Percentiles rank a stretch among this genome's conserved stretches.
These are phyloP conservation scores for Delphinella strobiligena DNA, from an alignment of 2,329 filamentous ascomycete species.

Conservation along the genomic window DNA sequence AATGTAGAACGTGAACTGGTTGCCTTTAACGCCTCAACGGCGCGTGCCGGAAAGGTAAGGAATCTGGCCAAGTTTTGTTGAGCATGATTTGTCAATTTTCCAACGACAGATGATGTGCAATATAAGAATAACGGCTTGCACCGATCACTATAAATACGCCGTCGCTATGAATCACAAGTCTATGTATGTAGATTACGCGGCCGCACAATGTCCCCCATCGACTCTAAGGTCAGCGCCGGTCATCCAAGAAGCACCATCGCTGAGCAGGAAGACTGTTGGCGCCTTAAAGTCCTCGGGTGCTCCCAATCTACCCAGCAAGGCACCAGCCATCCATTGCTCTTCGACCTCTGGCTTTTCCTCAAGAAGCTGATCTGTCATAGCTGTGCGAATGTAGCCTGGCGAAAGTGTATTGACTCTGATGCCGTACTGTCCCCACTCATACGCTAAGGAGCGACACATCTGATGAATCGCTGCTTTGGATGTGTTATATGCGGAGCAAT, in stretches of 20 bases:
- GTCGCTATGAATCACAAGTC: too few relatives aligned
- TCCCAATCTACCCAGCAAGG: conserved; percentile 42
- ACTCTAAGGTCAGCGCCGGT: conserved; percentile 57
- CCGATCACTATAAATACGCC: too few relatives aligned
- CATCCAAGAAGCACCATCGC: conserved; percentile 58
- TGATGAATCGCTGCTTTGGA: conserved; percentile 21
- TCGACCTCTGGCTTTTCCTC: conserved; percentile 37
- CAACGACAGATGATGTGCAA: neutral
- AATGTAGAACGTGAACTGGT: too few relatives aligned
- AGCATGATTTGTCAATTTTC: neutral
- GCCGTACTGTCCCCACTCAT: conserved; percentile 19
- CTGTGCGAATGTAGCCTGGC: conserved; percentile 22
- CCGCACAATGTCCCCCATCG: conserved; percentile 54
- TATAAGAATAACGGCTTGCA: neutral
- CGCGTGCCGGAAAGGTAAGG: too few relatives aligned
- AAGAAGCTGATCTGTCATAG: conserved; percentile 23
- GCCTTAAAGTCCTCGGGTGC: conserved; percentile 48
- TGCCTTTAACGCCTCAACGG: too few relatives aligned
- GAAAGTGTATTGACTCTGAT: conserved; percentile 22
- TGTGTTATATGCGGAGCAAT: conserved; percentile 13
- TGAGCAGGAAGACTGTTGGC: conserved; percentile 55
- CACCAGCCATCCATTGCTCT: conserved; percentile 41
- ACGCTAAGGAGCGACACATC: conserved; percentile 24
- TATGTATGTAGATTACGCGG: conserved; percentile 13
- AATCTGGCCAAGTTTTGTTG: neutral